A percentile compares a stretch with the other conserved stretches of the same genome.
These are phyloP conservation scores for Ananas comosus DNA, from an alignment of 176 grass and related monocot genomes.

Conservation along the genomic window DNA sequence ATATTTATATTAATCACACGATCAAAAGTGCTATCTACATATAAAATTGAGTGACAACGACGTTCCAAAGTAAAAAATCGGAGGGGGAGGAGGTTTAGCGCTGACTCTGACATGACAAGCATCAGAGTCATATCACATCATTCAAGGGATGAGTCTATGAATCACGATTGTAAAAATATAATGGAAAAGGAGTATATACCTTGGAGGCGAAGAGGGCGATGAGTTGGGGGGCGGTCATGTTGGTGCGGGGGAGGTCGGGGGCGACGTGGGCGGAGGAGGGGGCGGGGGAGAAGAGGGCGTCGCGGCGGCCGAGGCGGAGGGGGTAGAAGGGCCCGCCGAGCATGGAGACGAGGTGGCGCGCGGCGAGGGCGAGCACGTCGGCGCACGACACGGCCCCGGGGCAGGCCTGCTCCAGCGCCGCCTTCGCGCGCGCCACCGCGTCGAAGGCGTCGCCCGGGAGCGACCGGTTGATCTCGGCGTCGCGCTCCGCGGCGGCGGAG, in stretches of 20 bases:
- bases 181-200: not conserved
- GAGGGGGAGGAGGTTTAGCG: too few relatives aligned
- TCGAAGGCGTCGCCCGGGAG: conserved; percentile 85
- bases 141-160: too few relatives aligned
- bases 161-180: too few relatives aligned
- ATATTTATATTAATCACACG: too few relatives aligned
- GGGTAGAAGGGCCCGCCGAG: conserved; percentile 61
- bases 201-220: conserved; percentile 37
- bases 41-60: too few relatives aligned
- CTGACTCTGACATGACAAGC: too few relatives aligned
- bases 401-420: conserved; percentile 52
- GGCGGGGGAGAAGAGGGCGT: conserved; percentile 39
- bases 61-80: too few relatives aligned
- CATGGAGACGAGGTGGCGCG: conserved; percentile 52
- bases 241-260: conserved; percentile 50
- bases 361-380: conserved; percentile 58
- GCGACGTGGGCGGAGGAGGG: conserved; percentile 31
- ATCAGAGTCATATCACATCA: too few relatives aligned
- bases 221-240: conserved; percentile 66
- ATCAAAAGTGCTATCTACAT: too few relatives aligned
- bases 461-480: conserved; percentile 84
- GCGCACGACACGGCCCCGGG: conserved; percentile 69
- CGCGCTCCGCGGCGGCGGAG: conserved; percentile 56
- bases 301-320: conserved; percentile 58
- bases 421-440: conserved; percentile 58